Percentiles rank a stretch among this genome's conserved stretches.
Evolutionary conservation across 2,329 filamentous ascomycete genomes (phyloP).

Genomic region (Raffaelea albimanens): DNA sequence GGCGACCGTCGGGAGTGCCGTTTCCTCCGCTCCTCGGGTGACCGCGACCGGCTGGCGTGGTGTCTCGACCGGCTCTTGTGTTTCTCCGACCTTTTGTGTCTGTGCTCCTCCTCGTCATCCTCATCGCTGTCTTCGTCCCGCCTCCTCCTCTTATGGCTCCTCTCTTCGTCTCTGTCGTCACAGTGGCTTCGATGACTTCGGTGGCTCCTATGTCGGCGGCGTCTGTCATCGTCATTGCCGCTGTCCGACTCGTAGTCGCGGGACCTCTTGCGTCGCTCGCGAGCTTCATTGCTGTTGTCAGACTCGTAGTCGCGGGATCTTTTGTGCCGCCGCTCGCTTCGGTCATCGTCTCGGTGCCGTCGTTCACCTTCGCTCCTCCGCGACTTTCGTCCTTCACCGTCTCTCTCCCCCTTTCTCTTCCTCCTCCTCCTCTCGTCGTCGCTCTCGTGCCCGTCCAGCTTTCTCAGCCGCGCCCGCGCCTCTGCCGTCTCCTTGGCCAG

Average conservation of each 20-base stretch:
- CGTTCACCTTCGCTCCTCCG: neutral
- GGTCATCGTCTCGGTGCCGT: no score
- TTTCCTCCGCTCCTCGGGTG: no score
- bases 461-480: slow-evolving; percentile 58
- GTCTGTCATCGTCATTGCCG: neutral
- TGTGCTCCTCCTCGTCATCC: neutral
- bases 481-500: slow-evolving; percentile 78
- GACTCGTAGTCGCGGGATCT: no score
- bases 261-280: no score
- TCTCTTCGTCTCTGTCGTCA: no score
- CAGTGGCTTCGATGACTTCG: no score
- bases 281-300: no score
- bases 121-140: neutral
- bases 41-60: no score
- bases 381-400: no score
- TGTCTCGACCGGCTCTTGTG: neutral
- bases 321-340: no score
- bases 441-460: slow-evolving; percentile 26
- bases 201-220: neutral
- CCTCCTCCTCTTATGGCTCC: neutral
- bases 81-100: neutral
- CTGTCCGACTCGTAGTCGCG: no score
- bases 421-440: neutral
- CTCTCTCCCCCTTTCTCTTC: no score
- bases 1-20: neutral